Conservation (phyloP, 2,329 filamentous ascomycete genomes). For the Mycocentrospora acerina region DNA sequence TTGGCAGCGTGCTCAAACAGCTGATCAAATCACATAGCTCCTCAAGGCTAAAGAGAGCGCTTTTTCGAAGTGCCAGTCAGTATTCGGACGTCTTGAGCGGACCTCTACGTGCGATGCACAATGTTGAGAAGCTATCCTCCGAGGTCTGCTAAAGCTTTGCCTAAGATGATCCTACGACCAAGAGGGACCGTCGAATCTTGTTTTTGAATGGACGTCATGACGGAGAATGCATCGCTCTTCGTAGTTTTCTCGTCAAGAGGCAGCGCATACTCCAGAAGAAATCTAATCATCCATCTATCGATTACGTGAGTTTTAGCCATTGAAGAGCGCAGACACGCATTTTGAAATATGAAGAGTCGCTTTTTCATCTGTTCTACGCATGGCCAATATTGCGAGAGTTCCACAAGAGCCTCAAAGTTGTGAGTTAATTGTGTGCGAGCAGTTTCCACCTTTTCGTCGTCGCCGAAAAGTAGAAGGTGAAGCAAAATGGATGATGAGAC, state of each 20-base stretch:
- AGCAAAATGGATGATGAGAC: conserved; percentile 52
- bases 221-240: too few species aligned
- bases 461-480: conserved; percentile 48
- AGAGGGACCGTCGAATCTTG: conserved; percentile 1
- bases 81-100: too few species aligned
- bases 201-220: too few species aligned
- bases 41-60: too few species aligned
- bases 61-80: too few species aligned
- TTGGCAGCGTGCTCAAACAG: too few species aligned
- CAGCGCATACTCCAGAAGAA: conserved; percentile 38
- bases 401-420: conserved; percentile 50
- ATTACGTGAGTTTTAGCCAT: conserved; percentile 13
- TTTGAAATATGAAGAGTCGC: conserved; percentile 46
- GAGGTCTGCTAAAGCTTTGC: conserved; percentile 1
- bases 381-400: conserved; percentile 46
- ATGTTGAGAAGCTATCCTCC: too few species aligned
- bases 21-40: too few species aligned
- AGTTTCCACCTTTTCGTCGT: conserved; percentile 38
- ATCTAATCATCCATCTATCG: conserved; percentile 35
- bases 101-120: too few species aligned
- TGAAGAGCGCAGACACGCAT: conserved; percentile 35
- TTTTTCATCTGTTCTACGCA: conserved; percentile 28
- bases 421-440: conserved; percentile 44
- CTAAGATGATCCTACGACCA: neutral
- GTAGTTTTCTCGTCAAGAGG: too few species aligned